Evolutionary conservation across 768 basidiomycete species (phyloP), one percentile per base, ranked within the genome.

Genomic region (Hypsizygus marmoreus): DNA sequence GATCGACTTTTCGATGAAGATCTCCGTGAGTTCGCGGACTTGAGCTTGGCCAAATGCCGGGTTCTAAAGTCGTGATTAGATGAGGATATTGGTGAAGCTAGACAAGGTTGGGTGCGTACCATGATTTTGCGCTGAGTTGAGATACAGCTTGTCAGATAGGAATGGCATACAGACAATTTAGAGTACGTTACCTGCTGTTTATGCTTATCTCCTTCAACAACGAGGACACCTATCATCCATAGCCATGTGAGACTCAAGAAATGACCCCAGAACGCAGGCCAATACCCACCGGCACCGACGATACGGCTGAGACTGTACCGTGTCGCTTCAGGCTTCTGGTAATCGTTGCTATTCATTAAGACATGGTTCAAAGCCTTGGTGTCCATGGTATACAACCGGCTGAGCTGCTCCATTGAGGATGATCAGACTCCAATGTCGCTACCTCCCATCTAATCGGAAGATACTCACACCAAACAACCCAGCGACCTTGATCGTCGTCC

Each of bases 1-100:
- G 0, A 74, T 51, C 0, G 84, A 65, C 58, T 84, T 86, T 2
- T 75, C 71, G 4, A 81, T 52, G 49, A 86, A 84, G 10, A 80
- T 77, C 11, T 71, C 70, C 0, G 81, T 81, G 13, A 85, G 57
- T 31, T 76, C 77, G 5, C 82, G 68, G 24, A 86, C 72, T 55
- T 84, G 83, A 0, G 73, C 63, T 3, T 73, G 70, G 1, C 84
- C 81, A 54, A 88, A 88, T 0, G 83, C 83, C 9, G 85, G 85
- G 47, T 86, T 88, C 84, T 78, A 41, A 8, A 22, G 28, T 7
- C 14, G 10, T 28, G n/a, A 28, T 40, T 4, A 40, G 39, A 26
- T 16, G 8, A 17, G 28, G 11, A 6, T 23, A 30, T 13, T 41
- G 25, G 45, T 38, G 12, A 4, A 16, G 19, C 13, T 17, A n/a